Evolutionary conservation across 2,329 filamentous ascomycete genomes (phyloP).

Genomic region (Fonsecaea erecta): DNA sequence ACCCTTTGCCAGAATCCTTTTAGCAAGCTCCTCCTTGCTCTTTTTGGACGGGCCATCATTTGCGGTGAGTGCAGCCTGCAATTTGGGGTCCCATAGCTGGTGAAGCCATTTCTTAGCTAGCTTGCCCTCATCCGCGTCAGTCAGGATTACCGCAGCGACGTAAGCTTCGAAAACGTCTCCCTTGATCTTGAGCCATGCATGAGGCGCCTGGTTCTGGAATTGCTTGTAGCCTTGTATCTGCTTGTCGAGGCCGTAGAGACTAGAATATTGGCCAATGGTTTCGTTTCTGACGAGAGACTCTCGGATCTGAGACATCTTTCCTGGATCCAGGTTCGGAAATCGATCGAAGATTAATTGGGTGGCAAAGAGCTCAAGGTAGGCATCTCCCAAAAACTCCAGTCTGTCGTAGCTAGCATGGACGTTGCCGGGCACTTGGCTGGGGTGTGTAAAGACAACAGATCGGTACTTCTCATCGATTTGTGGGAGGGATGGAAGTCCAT

Average conservation of each 20-base stretch:
- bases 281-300: constrained; percentile 81
- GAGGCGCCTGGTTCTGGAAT: constrained; percentile 37
- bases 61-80: constrained; percentile 49
- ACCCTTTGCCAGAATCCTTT: constrained; percentile 60
- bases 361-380: constrained; percentile 78
- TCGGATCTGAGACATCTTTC: constrained; percentile 74
- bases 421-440: constrained; percentile 15
- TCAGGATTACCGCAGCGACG: constrained; percentile 75
- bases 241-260: constrained; percentile 71
- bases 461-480: constrained; percentile 28
- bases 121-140: constrained; percentile 64
- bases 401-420: constrained; percentile 68
- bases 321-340: constrained; percentile 68
- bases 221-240: constrained; percentile 62
- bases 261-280: constrained; percentile 71
- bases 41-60: constrained; percentile 40
- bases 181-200: constrained; percentile 69
- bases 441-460: constrained; percentile 35
- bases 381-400: constrained; percentile 87
- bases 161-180: constrained; percentile 93
- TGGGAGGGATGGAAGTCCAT: constrained; percentile 33
- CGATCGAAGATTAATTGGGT: constrained; percentile 75
- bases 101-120: constrained; percentile 73
- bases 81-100: constrained; percentile 70
- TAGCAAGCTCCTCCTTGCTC: constrained; percentile 60